A percentile compares a stretch with the other conserved stretches of the same genome.
Conservation (phyloP, 2,329 filamentous ascomycete species). For the Sarocladium kiliense region DNA sequence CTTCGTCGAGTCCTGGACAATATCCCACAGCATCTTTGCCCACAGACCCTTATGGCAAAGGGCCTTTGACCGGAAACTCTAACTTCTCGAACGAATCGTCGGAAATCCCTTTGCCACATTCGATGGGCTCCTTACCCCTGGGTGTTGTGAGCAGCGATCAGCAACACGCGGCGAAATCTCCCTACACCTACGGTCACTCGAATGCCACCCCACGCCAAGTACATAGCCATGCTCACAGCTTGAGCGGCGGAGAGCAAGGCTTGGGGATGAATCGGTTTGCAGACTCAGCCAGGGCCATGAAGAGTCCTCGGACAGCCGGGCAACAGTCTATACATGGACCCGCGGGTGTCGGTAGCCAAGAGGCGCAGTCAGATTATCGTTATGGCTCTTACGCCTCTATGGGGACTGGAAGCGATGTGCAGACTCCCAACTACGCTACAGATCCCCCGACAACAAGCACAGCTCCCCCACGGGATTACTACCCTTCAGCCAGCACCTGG, state of each 20-base stretch:
- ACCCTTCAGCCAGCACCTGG: slow-evolving; percentile 46
- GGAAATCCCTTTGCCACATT: slow-evolving; percentile 47
- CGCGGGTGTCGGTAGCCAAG: slow-evolving; percentile 42
- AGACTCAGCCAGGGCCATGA: slow-evolving; percentile 50
- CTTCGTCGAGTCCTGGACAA: slow-evolving; percentile 36
- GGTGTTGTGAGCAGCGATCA: slow-evolving; percentile 45
- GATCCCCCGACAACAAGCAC: slow-evolving; percentile 24
- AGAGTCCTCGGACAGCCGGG: slow-evolving; percentile 50
- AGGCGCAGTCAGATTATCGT: slow-evolving; percentile 49
- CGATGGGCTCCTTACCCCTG: slow-evolving; percentile 47
- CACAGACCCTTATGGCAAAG: slow-evolving; percentile 47
- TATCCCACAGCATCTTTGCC: slow-evolving; percentile 47
- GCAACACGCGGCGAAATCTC: slow-evolving; percentile 5
- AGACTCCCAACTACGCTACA: slow-evolving; percentile 24
- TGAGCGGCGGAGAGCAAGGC: slow-evolving; percentile 35
- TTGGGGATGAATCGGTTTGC: slow-evolving; percentile 54
- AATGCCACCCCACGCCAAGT: slow-evolving; percentile 46
- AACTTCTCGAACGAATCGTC: slow-evolving; percentile 46
- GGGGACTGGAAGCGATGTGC: slow-evolving; percentile 24
- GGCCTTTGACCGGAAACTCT: slow-evolving; percentile 42
- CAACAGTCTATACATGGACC: slow-evolving; percentile 49
- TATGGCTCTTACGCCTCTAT: slow-evolving; percentile 41
- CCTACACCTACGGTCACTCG: slow-evolving; percentile 48
- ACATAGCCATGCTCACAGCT: slow-evolving; percentile 31
- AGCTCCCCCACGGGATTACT: slow-evolving; percentile 43